Conservation (phyloP, 1,284 basidiomycete genomes). For the Cystobasidium sp. region DNA sequence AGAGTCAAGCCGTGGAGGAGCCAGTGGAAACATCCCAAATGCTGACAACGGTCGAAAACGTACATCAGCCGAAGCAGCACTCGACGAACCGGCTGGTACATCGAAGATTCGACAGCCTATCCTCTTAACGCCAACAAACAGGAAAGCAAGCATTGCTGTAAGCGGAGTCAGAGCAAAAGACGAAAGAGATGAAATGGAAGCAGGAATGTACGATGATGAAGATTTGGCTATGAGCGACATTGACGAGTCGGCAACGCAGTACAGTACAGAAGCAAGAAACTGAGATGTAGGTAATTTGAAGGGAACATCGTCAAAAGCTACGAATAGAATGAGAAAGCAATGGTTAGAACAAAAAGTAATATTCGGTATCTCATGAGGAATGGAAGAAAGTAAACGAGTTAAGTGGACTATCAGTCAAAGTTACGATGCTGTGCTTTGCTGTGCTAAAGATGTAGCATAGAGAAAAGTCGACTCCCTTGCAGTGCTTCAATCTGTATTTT, state of each 20-base stretch:
- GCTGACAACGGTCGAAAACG: neutral
- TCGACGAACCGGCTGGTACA: too few species aligned
- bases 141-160: conserved; percentile 25
- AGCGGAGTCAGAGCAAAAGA: neutral
- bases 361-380: too few species aligned
- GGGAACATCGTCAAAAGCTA: neutral
- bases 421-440: too few species aligned
- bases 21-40: too few species aligned
- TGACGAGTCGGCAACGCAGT: conserved; percentile 24
- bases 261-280: conserved; percentile 10
- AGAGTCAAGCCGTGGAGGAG: too few species aligned
- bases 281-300: neutral
- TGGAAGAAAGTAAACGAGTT: too few species aligned
- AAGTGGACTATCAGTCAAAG: too few species aligned
- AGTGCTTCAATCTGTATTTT: neutral
- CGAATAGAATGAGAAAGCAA: neutral
- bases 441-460: neutral
- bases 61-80: neutral
- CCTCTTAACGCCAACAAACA: neutral
- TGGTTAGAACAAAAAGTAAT: too few species aligned
- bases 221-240: neutral
- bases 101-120: neutral
- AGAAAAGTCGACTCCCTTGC: neutral
- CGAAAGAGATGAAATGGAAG: conserved; percentile 18
- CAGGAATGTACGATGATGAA: neutral